Evolutionary conservation across 1,139 yeast genomes (phyloP), one percentile per base, ranked within the genome.

Genomic region (Lodderomyces jiufengensis): DNA sequence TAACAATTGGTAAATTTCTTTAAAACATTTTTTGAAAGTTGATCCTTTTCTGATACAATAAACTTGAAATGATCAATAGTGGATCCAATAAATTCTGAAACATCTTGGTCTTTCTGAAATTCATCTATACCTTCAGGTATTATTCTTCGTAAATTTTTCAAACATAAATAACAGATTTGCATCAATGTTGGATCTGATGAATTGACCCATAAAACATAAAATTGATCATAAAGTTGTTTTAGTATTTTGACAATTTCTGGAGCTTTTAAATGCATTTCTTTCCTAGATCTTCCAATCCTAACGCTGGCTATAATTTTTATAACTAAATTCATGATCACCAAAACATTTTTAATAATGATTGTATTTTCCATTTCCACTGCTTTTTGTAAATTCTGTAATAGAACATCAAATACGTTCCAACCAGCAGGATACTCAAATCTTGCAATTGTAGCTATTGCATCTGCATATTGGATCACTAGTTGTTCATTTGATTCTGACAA

Each of bases 401-500:
- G 48, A 10, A 79, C 80, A 39, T 83, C 88, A 51, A 90, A 83
- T 21, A 88, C 55, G 2, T 70, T 61, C 97, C 97, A 92, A 32
- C 83, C 90, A 7, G 64, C 57, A 0, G 97, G 97, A 55, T 84
- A 92, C 50, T 92, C 98, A 38, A 80, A 70, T 36, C 97, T 64
- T 20, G 85, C 84, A 28, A 92, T 83, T 43, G 80, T 70, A 1
- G 95, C 81, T 4, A 84, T 66, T 0, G 94, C 80, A 44, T 85
- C 83, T 1, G 97, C 95, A 54, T 85, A 84, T 60, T 92, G 97
- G 21, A 84, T 70, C 29, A 82, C 65, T 42, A 87, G 66, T 50
- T 81, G 92, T 43, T 77, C 78, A 49, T 85, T 84, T 38, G 81
- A 77, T 53, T 86, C 96, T 43, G 69, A 70, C 10, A 86, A 57